Percentiles rank a stretch among this genome's conserved stretches.
Evolutionary conservation across 495 filamentous ascomycete species (phyloP).

Genomic region (Immersiella caudata): DNA sequence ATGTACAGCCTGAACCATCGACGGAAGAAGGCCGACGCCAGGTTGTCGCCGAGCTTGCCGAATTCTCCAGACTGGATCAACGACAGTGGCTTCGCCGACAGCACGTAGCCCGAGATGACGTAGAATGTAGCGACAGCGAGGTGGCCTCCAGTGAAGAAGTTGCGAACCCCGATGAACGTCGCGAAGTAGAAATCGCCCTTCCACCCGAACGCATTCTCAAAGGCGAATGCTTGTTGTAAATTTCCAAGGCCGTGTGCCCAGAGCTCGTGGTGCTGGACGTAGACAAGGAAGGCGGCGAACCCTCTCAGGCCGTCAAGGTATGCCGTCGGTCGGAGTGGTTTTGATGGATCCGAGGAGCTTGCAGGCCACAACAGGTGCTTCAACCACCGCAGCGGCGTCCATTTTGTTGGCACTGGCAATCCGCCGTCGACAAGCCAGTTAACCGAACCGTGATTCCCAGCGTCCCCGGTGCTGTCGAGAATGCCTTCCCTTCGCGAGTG

Average conservation of each 20-base stretch:
- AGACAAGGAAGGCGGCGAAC: conserved; percentile 50
- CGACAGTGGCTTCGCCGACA: conserved; percentile 52
- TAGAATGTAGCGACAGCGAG: conserved; percentile 56
- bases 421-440: conserved; percentile 11
- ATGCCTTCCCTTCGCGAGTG: conserved; percentile 27
- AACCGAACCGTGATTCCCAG: neutral
- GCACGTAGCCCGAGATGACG: conserved; percentile 55
- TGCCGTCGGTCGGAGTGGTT: conserved; percentile 39
- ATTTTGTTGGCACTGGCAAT: conserved; percentile 24
- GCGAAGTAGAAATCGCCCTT: conserved; percentile 43
- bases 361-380: conserved; percentile 31
- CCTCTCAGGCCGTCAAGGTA: conserved; percentile 54
- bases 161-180: conserved; percentile 40
- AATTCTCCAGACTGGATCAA: conserved; percentile 44
- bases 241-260: conserved; percentile 37
- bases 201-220: conserved; percentile 43
- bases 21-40: conserved; percentile 41
- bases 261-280: conserved; percentile 50
- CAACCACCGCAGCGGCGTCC: conserved; percentile 27
- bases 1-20: conserved; percentile 41
- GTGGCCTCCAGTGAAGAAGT: conserved; percentile 52
- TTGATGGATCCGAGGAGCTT: conserved; percentile 14
- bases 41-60: conserved; percentile 35
- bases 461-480: conserved; percentile 21
- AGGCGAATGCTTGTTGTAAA: conserved; percentile 27